Evolutionary conservation across 352 stramenopile species (phyloP), one percentile per base, ranked within the genome.

Genomic region (Phytopythium helicoides): DNA sequence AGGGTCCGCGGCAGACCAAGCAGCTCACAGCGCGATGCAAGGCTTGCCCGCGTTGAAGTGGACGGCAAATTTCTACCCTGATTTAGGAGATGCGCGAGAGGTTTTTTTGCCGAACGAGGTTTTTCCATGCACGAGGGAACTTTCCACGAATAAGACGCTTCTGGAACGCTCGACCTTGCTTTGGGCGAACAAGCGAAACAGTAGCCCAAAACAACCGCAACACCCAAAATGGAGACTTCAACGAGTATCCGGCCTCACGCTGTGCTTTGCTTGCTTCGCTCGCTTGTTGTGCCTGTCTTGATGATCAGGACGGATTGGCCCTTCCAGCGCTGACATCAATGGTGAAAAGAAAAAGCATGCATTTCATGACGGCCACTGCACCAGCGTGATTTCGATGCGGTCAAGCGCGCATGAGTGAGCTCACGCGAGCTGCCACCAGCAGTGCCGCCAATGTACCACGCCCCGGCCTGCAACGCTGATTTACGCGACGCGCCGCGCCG

Each of bases 121-220:
- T 62, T 57, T 57, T 58, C 52, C 2, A 40, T 48, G 26, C 2
- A 23, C n/a, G 47, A 45, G 44, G 40, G 62, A 75, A 72, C 36
- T 69, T 75, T 75, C 62, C 55, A 61, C 66, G 66, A 75, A 75
- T 39, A 23, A 26, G 26, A 38, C 16, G 6, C 11, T 26, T 50
- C 28, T 19, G 9, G 26, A 23, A 21, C 22, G 18, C 2, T 28
- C 37, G n/a, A 11, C 9, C 6, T 14, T 33, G 9, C 1, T 25
- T 39, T 26, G 22, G 22, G 25, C 47, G 46, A 23, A 54, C 47
- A 37, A 26, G 35, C 35, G 35, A 19, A 11, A 16, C 11, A n/a
- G n/a, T n/a, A n/a, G 11, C 41, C 41, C 10, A 48, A 48, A 36
- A 9, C 14, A 36, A 4, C 8, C 2, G 19, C 4, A 9, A 2